Conservation (phyloP, 73 alveolate genomes). For the Durusdinium trenchii region DNA sequence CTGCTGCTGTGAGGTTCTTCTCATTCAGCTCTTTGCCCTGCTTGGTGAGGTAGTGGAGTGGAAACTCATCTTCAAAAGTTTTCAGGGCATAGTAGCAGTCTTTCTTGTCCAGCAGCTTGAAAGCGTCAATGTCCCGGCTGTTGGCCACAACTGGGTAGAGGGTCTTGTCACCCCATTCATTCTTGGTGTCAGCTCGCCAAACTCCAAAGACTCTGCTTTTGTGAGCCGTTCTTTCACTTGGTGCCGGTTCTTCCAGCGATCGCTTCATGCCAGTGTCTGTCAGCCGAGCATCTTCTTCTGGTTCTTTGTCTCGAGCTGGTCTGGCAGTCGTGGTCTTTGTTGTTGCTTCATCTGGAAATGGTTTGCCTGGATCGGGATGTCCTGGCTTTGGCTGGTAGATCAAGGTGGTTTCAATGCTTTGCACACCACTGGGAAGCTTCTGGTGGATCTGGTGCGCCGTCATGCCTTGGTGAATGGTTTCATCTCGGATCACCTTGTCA, state of each 20-base stretch:
- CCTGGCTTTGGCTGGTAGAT: no score
- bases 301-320: not conserved
- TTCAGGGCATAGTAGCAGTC: no score
- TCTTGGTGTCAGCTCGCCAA: no score
- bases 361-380: not conserved
- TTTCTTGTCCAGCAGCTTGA: no score
- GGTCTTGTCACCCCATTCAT: not conserved
- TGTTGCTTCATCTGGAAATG: not conserved
- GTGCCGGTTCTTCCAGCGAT: not conserved
- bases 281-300: not conserved
- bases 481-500: not conserved
- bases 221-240: not conserved
- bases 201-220: not conserved
- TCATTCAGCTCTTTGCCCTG: no score
- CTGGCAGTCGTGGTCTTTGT: not conserved
- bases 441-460: not conserved
- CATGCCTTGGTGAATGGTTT: not conserved
- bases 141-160: not conserved
- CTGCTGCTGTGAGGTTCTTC: no score
- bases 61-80: no score
- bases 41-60: no score
- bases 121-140: not conserved
- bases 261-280: not conserved
- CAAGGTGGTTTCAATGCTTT: not conserved
- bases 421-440: not conserved